Percentiles rank a stretch among this genome's conserved stretches.
phyloP scores from a whole-genome alignment of 176 grass and related monocot genomes.

The Chloris gayana region DNA sequence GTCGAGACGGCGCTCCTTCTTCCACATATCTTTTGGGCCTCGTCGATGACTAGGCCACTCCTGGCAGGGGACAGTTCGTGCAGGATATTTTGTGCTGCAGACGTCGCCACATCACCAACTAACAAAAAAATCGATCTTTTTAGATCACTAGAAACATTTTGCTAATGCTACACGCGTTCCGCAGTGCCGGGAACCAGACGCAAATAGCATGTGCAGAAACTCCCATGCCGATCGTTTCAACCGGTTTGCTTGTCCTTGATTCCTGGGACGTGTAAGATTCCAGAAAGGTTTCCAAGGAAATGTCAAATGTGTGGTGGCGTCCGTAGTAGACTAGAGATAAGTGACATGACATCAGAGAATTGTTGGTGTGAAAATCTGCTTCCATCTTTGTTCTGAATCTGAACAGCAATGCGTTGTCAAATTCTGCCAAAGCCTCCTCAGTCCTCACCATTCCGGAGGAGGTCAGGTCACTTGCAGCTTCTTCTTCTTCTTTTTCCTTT shows the following conservation, averaged over 20 bases:
- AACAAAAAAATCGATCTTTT: background rate
- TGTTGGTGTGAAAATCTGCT: background rate
- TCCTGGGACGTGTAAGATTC: background rate
- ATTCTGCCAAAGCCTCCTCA: too few relatives aligned
- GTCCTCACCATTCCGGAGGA: too few relatives aligned
- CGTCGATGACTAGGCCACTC: background rate
- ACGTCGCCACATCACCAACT: background rate
- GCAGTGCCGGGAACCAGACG: background rate
- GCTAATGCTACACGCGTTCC: background rate
- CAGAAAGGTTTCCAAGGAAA: background rate
- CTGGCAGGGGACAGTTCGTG: background rate
- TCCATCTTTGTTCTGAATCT: too few relatives aligned
- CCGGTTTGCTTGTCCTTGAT: conserved; percentile 27
- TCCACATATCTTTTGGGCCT: background rate
- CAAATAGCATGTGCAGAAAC: background rate
- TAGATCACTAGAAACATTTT: background rate
- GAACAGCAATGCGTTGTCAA: too few relatives aligned
- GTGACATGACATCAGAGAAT: background rate
- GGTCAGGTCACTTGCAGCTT: too few relatives aligned
- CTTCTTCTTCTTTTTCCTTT: too few relatives aligned
- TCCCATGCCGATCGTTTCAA: background rate
- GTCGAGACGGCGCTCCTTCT: background rate
- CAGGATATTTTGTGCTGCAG: background rate
- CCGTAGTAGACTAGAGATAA: background rate
- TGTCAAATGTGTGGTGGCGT: background rate